phyloP scores from a whole-genome alignment of 139 green algal genomes.

The Eudorina sp. region DNA sequence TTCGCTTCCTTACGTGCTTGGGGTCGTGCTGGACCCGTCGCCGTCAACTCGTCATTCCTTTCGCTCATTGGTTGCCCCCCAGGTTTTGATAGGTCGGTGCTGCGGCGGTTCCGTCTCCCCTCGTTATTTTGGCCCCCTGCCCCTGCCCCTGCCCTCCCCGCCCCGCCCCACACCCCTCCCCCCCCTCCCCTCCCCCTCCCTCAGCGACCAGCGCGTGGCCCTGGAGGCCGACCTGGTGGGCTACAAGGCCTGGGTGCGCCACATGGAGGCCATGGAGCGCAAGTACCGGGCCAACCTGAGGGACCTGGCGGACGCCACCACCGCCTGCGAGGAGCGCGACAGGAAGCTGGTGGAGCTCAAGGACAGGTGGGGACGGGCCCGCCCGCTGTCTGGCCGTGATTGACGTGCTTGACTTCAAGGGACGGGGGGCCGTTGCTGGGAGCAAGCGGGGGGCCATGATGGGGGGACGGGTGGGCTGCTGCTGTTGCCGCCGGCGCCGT shows the following conservation, averaged over 20 bases:
- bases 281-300: slow-evolving; percentile 40
- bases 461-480: no score
- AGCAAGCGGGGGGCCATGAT: not conserved
- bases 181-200: not conserved
- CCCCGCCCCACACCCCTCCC: not conserved
- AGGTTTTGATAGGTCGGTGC: no score
- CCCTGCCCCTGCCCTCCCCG: not conserved
- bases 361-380: slow-evolving; percentile 32
- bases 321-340: slow-evolving; percentile 30
- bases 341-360: not conserved
- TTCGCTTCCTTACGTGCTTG: no score
- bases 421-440: not conserved
- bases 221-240: slow-evolving; percentile 65
- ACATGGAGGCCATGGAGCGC: slow-evolving; percentile 56
- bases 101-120: no score
- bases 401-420: no score
- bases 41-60: no score
- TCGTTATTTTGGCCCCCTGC: not conserved
- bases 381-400: no score
- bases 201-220: slow-evolving; percentile 40
- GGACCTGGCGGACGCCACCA: slow-evolving; percentile 4
- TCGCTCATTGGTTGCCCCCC: no score
- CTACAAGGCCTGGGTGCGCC: slow-evolving; percentile 62
- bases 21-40: no score
- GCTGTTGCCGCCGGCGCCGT: no score